These are phyloP conservation scores for Melocanna baccifera DNA, from an alignment of 176 grass and related monocot species.

Conservation along the genomic window DNA sequence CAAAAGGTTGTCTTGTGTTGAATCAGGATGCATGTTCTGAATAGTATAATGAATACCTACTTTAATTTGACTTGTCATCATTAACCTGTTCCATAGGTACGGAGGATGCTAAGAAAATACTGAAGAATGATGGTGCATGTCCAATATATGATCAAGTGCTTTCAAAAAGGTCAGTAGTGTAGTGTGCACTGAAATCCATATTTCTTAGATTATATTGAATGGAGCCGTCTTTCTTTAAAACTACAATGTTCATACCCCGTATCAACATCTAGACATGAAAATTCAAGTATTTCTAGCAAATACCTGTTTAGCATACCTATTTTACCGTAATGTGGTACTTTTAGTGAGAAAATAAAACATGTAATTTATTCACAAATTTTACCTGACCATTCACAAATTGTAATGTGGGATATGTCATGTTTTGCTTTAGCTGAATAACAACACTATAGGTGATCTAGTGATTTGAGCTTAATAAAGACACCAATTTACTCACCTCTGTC, in stretches of 20 bases:
- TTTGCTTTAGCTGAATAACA: not conserved
- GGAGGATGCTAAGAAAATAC: conserved; percentile 87
- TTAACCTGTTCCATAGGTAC: conserved; percentile 42
- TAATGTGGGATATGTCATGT: not conserved
- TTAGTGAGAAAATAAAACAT: not conserved
- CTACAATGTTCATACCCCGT: not conserved
- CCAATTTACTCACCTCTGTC: not conserved
- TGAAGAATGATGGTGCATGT: conserved; percentile 69
- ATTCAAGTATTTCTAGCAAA: not conserved
- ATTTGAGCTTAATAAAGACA: not conserved
- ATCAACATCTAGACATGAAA: not conserved
- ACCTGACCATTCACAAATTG: not conserved
- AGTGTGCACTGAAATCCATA: conserved; percentile 3
- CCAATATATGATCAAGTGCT: conserved; percentile 92
- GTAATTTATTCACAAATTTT: not conserved
- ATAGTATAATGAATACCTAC: conserved; percentile 7
- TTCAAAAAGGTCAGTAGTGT: conserved; percentile 66
- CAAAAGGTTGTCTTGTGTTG: no score
- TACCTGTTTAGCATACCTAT: not conserved
- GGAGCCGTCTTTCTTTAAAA: not conserved
- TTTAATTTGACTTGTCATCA: not conserved
- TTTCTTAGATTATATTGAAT: conserved; percentile 9
- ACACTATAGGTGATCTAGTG: not conserved
- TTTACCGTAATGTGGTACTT: not conserved
- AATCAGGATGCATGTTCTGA: not conserved